These are phyloP conservation scores for Symbiodinium natans DNA, from an alignment of 73 alveolate genomes.

Conservation along the genomic window DNA sequence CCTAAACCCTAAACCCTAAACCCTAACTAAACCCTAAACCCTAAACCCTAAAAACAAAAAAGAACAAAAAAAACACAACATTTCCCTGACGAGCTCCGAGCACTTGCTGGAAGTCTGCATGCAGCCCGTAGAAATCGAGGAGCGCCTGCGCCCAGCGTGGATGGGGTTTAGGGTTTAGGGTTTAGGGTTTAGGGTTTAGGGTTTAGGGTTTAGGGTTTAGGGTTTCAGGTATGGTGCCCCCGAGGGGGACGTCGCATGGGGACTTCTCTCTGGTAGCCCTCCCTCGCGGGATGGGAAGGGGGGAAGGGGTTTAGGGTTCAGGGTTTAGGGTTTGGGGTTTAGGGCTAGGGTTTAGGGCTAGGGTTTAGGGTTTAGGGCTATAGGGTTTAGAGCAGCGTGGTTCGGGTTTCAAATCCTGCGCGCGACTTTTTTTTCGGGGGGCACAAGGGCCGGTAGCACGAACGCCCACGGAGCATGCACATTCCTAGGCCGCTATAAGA, in stretches of 20 bases:
- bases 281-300: too few relatives aligned
- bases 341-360: background rate
- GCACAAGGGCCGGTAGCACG: background rate
- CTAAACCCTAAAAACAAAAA: too few relatives aligned
- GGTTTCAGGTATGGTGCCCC: too few relatives aligned
- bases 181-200: too few relatives aligned
- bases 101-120: conserved; percentile 23
- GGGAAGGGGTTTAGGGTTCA: background rate
- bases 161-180: background rate
- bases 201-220: background rate
- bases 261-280: too few relatives aligned
- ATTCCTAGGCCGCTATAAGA: background rate
- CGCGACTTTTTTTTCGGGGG: background rate
- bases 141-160: background rate
- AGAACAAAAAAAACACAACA: background rate
- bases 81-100: background rate
- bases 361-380: background rate
- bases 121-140: conserved; percentile 34
- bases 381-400: background rate
- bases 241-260: too few relatives aligned
- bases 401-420: background rate
- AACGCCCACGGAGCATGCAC: background rate
- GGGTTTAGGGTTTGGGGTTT: background rate
- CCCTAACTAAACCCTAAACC: background rate
- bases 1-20: too few relatives aligned